Percentiles rank a stretch among this genome's conserved stretches.
These are phyloP conservation scores for Corymbia maculata DNA, from an alignment of 345 rosid genomes.

Conservation along the genomic window DNA sequence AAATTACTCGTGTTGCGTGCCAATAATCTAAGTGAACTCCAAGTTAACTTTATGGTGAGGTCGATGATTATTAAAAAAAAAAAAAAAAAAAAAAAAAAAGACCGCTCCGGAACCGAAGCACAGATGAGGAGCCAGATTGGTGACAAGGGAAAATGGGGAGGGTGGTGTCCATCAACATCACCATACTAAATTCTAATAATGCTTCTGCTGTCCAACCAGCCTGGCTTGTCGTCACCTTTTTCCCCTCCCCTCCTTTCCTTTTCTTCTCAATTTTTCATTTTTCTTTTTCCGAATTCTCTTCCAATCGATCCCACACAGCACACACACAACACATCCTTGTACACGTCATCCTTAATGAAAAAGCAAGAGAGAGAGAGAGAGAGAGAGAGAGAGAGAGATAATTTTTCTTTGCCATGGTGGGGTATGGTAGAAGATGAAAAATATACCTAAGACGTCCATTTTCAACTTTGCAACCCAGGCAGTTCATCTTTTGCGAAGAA, in stretches of 20 bases:
- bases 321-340: not conserved
- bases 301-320: not conserved
- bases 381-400: not conserved
- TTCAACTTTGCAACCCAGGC: not conserved
- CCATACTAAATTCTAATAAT: not conserved
- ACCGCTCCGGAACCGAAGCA: not conserved
- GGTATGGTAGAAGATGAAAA: not conserved
- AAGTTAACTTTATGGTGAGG: not conserved
- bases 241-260: not conserved
- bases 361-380: not conserved
- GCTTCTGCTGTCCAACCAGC: not conserved
- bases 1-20: not conserved
- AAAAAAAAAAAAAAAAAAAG: too few relatives aligned
- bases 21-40: not conserved
- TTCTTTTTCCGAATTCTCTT: not conserved
- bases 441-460: not conserved
- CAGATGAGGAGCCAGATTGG: not conserved
- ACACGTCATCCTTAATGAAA: not conserved
- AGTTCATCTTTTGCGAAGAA: not conserved
- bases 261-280: not conserved
- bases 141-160: not conserved
- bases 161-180: not conserved
- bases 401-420: not conserved
- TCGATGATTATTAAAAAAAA: not conserved
- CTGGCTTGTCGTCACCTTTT: not conserved